Conservation (phyloP, 352 stramenopile species). For the Phytophthora podocarpi region DNA sequence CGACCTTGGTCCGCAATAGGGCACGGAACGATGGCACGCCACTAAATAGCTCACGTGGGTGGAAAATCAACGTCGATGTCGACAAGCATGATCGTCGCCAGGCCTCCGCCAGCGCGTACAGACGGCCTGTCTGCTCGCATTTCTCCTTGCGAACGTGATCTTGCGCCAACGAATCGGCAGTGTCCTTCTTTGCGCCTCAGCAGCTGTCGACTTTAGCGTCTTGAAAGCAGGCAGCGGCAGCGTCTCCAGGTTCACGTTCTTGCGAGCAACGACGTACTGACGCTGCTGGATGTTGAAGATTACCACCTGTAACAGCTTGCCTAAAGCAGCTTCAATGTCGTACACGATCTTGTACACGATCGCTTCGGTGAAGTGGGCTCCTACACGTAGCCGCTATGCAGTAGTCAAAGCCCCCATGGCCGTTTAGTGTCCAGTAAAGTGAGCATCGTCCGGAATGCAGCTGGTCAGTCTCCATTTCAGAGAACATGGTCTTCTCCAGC, state of each 20-base stretch:
- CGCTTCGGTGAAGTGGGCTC: conserved; percentile 70
- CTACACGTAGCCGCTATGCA: conserved; percentile 85
- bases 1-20: conserved; percentile 75
- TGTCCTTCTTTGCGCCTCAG: conserved; percentile 52
- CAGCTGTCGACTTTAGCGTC: conserved; percentile 49
- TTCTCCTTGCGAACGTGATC: conserved; percentile 68
- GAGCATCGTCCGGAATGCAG: conserved; percentile 73
- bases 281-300: conserved; percentile 89
- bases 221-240: conserved; percentile 64
- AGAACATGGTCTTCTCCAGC: conserved; percentile 86
- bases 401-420: conserved; percentile 88
- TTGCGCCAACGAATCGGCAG: conserved; percentile 62
- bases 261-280: conserved; percentile 87
- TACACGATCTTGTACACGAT: conserved; percentile 77
- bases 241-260: conserved; percentile 83
- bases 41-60: conserved; percentile 79
- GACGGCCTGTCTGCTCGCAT: conserved; percentile 50
- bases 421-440: conserved; percentile 90
- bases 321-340: conserved; percentile 55
- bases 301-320: conserved; percentile 85
- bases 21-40: conserved; percentile 83
- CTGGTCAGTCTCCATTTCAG: conserved; percentile 73
- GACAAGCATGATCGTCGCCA: conserved; percentile 82
- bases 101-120: conserved; percentile 64
- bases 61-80: conserved; percentile 92